A percentile compares a stretch with the other conserved stretches of the same genome.
Conservation (phyloP, 768 basidiomycete genomes). For the Calocybe indica region DNA sequence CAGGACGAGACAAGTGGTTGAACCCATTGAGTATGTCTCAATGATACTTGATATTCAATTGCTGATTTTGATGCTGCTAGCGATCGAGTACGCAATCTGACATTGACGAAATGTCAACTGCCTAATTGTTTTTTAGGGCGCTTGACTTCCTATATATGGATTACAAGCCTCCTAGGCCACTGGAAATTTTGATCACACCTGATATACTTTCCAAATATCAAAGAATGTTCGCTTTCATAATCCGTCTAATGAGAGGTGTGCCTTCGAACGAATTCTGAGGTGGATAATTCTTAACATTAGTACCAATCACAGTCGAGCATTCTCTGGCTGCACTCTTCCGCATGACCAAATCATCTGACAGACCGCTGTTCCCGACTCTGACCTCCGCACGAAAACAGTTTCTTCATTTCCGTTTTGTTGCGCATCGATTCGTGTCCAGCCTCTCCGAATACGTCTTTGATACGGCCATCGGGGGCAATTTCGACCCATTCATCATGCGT, state of each 20-base stretch:
- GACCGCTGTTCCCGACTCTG: slow-evolving; percentile 56
- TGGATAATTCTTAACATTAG: slow-evolving; percentile 1
- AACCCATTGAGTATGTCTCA: slow-evolving; percentile 70
- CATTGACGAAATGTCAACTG: slow-evolving; percentile 4
- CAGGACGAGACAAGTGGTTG: slow-evolving; percentile 70
- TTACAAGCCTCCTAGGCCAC: slow-evolving; percentile 80
- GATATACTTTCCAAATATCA: slow-evolving; percentile 82
- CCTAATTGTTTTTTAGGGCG: slow-evolving; percentile 41
- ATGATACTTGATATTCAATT: background rate
- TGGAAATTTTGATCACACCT: slow-evolving; percentile 67
- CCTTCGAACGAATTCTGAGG: background rate
- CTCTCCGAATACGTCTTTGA: slow-evolving; percentile 73
- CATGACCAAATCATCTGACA: slow-evolving; percentile 39
- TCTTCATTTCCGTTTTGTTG: slow-evolving; percentile 67
- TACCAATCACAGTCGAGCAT: slow-evolving; percentile 47
- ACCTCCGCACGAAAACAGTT: slow-evolving; percentile 45
- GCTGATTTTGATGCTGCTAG: slow-evolving; percentile 17
- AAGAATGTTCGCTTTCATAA: slow-evolving; percentile 71
- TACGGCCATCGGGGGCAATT: slow-evolving; percentile 74
- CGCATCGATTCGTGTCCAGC: slow-evolving; percentile 63
- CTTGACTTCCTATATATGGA: slow-evolving; percentile 88
- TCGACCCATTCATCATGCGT: slow-evolving; percentile 57
- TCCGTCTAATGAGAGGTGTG: slow-evolving; percentile 74
- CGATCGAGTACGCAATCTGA: slow-evolving; percentile 38
- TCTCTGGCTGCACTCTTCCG: slow-evolving; percentile 62